Conservation (phyloP, 2,329 filamentous ascomycete species). For the Magnaporthiopsis incrustans region DNA sequence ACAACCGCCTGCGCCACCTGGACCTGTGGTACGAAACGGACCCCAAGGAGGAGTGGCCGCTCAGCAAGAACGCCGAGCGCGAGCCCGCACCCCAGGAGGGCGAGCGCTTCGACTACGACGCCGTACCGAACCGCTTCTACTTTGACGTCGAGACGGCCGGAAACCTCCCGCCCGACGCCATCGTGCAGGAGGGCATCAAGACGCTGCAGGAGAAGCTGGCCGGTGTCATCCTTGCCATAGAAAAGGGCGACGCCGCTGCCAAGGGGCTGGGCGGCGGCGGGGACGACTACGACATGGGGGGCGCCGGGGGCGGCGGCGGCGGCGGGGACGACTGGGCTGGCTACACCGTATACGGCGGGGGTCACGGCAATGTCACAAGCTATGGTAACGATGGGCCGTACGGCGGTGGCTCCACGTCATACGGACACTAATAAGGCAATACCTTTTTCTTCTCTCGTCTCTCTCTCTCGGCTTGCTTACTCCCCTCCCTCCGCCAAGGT, state of each 20-base stretch:
- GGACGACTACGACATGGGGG: slow-evolving; percentile 39
- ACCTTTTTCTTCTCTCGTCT: background rate
- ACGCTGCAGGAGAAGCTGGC: slow-evolving; percentile 88
- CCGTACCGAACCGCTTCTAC: slow-evolving; percentile 78
- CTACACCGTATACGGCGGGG: slow-evolving; percentile 42
- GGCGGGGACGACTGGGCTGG: slow-evolving; percentile 57
- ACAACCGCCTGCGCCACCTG: slow-evolving; percentile 88
- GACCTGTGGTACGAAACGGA: slow-evolving; percentile 94
- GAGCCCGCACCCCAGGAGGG: slow-evolving; percentile 75
- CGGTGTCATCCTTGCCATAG: slow-evolving; percentile 40
- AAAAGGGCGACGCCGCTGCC: slow-evolving; percentile 2
- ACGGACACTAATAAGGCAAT: background rate
- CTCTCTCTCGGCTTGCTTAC: background rate
- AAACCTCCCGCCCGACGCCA: slow-evolving; percentile 79
- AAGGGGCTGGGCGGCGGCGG: slow-evolving; percentile 33
- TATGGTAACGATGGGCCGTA: slow-evolving; percentile 4
- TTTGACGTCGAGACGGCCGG: slow-evolving; percentile 88
- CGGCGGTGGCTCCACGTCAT: slow-evolving; percentile 7
- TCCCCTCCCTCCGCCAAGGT: background rate
- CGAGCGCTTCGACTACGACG: slow-evolving; percentile 86
- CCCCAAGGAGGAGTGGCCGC: slow-evolving; percentile 75
- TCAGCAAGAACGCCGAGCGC: slow-evolving; percentile 68
- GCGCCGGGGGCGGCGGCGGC: slow-evolving; percentile 22
- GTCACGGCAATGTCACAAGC: slow-evolving; percentile 3
- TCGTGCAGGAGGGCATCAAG: slow-evolving; percentile 81